Conservation (phyloP, 495 filamentous ascomycete genomes). For the Extremus antarcticus region DNA sequence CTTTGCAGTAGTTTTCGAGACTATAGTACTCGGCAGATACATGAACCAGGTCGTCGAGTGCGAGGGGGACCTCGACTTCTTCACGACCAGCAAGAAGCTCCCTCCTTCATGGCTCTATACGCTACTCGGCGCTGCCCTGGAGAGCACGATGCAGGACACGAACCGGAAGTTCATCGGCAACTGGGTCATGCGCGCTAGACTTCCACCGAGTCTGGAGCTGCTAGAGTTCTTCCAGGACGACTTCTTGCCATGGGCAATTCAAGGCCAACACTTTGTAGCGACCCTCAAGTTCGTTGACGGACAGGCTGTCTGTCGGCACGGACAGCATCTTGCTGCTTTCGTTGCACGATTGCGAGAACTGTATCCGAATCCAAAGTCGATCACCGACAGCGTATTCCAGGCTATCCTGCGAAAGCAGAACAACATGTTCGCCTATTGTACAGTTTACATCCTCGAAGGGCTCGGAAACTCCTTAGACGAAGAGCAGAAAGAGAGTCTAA, state of each 20-base stretch:
- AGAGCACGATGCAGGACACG: slow-evolving; percentile 26
- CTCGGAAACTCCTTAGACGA: slow-evolving; percentile 14
- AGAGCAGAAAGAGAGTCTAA: slow-evolving; percentile 17
- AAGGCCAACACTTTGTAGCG: slow-evolving; percentile 28
- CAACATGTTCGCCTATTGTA: slow-evolving; percentile 24
- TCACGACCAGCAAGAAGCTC: slow-evolving; percentile 18
- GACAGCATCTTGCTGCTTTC: slow-evolving; percentile 20
- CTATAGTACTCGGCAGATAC: slow-evolving; percentile 31
- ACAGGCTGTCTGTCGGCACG: slow-evolving; percentile 22
- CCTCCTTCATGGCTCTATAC: slow-evolving; percentile 16
- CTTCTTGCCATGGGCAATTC: slow-evolving; percentile 31
- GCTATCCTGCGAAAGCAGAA: slow-evolving; percentile 14
- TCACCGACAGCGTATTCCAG: slow-evolving; percentile 13
- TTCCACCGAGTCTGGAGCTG: slow-evolving; percentile 5
- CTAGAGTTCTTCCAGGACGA: slow-evolving; percentile 20
- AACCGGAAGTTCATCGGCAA: slow-evolving; percentile 29
- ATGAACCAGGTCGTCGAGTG: slow-evolving; percentile 33
- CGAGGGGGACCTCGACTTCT: slow-evolving; percentile 23
- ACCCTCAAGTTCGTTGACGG: slow-evolving; percentile 17
- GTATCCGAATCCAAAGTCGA: not conserved
- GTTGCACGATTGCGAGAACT: slow-evolving; percentile 5
- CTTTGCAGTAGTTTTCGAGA: slow-evolving; percentile 31
- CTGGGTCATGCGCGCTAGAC: slow-evolving; percentile 26
- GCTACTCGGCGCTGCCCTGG: slow-evolving; percentile 25
- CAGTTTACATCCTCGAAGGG: slow-evolving; percentile 27